phyloP scores from a whole-genome alignment of 768 basidiomycete species.

The Chalciporus piperatus region DNA sequence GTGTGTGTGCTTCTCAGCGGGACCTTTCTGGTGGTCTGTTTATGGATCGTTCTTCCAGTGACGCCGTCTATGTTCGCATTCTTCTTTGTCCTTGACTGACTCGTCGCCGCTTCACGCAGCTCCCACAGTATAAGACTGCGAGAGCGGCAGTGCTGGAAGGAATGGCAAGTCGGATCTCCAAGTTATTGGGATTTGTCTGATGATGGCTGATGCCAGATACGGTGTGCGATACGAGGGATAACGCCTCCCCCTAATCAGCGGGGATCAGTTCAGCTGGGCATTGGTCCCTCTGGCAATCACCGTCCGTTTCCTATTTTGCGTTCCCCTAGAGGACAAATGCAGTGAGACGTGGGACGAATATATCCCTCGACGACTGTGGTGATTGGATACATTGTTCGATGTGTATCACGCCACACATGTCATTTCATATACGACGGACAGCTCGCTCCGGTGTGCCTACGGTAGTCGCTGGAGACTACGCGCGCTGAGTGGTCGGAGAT shows the following conservation, averaged over 20 bases:
- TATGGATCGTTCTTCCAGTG: not conserved
- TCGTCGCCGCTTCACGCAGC: not conserved
- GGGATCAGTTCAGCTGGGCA: slow-evolving; percentile 6
- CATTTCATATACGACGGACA: not conserved
- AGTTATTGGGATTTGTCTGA: slow-evolving; percentile 24
- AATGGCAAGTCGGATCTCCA: slow-evolving; percentile 12
- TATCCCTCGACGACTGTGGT: slow-evolving; percentile 1
- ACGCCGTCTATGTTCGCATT: not conserved
- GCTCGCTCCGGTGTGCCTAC: not conserved
- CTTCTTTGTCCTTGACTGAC: not conserved
- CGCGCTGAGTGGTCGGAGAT: not conserved
- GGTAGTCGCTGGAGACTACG: not conserved
- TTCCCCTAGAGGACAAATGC: not conserved
- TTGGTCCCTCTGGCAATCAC: not conserved
- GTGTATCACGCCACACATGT: not conserved
- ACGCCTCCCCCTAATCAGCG: slow-evolving; percentile 6
- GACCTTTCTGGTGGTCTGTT: not conserved
- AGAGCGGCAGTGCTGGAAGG: not conserved
- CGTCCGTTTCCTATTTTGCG: not conserved
- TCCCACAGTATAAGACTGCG: not conserved
- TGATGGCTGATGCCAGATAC: slow-evolving; percentile 1
- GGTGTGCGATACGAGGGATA: not conserved
- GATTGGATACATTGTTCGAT: not conserved
- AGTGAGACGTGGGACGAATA: slow-evolving; percentile 6
- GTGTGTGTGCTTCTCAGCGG: not conserved